Evolutionary conservation across 192 early-diverging fungal species (phyloP).

Genomic region (Coemansia sp.): DNA sequence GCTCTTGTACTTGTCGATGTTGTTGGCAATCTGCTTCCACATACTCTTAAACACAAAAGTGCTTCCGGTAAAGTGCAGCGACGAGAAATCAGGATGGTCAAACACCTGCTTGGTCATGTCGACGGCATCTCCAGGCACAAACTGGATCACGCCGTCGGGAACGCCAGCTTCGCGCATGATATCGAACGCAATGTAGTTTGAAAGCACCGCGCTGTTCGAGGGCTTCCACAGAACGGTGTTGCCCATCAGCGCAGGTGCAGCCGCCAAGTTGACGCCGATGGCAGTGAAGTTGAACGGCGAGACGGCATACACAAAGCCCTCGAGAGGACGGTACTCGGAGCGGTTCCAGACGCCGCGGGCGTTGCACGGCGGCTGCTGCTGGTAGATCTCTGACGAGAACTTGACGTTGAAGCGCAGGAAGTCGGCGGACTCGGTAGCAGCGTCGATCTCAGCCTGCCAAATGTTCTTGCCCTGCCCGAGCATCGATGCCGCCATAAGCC

Average conservation of each 20-base stretch:
- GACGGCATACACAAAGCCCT: slow-evolving; percentile 97
- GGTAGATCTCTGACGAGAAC: slow-evolving; percentile 92
- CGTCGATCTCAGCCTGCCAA: slow-evolving; percentile 99
- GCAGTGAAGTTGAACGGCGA: slow-evolving; percentile 99
- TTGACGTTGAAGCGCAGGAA: slow-evolving; percentile 96
- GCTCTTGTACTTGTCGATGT: slow-evolving; percentile 86
- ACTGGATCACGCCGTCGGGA: slow-evolving; percentile 96
- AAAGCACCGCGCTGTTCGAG: slow-evolving; percentile 79
- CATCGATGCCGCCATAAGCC: slow-evolving; percentile 94
- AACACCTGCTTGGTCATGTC: slow-evolving; percentile 79
- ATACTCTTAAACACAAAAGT: slow-evolving; percentile 91
- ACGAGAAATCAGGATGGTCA: slow-evolving; percentile 88
- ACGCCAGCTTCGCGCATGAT: slow-evolving; percentile 94
- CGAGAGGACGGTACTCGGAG: slow-evolving; percentile 91
- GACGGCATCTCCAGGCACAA: slow-evolving; percentile 87
- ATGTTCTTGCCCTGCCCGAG: slow-evolving; percentile 97
- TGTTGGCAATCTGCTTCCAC: slow-evolving; percentile 88
- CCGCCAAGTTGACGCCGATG: slow-evolving; percentile 93
- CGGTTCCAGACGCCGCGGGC: slow-evolving; percentile 86
- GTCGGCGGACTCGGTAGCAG: slow-evolving; percentile 91
- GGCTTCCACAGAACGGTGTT: slow-evolving; percentile 99
- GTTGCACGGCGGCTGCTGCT: slow-evolving; percentile 90
- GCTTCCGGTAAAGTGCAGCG: slow-evolving; percentile 95
- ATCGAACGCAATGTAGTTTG: slow-evolving; percentile 88
- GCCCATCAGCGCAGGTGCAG: slow-evolving; percentile 95